Evolutionary conservation across 148 eudicot species (phyloP).

Genomic region (Polygonum maritimum): DNA sequence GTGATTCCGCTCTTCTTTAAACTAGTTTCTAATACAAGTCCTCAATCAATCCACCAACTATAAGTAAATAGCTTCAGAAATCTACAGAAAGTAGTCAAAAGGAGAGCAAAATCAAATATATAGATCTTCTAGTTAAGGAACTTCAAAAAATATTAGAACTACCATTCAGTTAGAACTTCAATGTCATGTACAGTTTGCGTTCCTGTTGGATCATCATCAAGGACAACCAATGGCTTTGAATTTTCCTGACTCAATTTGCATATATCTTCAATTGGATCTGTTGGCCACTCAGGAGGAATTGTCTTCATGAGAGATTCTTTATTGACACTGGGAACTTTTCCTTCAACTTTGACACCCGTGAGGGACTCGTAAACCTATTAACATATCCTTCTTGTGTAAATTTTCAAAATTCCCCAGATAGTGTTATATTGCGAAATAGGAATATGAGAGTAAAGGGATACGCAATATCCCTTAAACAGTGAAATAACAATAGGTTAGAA

Average conservation of each 20-base stretch:
- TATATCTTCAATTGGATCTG: constrained; percentile 64
- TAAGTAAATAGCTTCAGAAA: background rate
- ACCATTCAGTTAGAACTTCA: constrained; percentile 97
- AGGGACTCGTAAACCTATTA: constrained; percentile 86
- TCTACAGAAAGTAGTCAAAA: background rate
- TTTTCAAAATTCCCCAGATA: background rate
- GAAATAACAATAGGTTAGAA: background rate
- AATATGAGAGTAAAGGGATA: background rate
- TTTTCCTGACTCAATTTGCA: constrained; percentile 38
- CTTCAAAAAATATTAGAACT: constrained; percentile 7
- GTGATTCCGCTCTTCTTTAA: background rate
- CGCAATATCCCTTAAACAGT: background rate
- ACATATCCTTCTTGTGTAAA: background rate
- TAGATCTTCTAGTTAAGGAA: background rate
- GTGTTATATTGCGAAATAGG: background rate
- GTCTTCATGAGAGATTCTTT: constrained; percentile 60
- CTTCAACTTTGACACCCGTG: constrained; percentile 92
- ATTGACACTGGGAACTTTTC: constrained; percentile 47
- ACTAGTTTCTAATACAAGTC: background rate
- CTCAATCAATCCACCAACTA: background rate
- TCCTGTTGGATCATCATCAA: constrained; percentile 99
- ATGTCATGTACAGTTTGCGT: constrained; percentile 98
- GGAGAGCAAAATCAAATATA: background rate
- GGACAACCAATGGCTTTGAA: constrained; percentile 74
- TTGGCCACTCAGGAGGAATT: constrained; percentile 84